These are phyloP conservation scores for Chloromonas sp. DNA, from an alignment of 163 green algal genomes.

Conservation along the genomic window DNA sequence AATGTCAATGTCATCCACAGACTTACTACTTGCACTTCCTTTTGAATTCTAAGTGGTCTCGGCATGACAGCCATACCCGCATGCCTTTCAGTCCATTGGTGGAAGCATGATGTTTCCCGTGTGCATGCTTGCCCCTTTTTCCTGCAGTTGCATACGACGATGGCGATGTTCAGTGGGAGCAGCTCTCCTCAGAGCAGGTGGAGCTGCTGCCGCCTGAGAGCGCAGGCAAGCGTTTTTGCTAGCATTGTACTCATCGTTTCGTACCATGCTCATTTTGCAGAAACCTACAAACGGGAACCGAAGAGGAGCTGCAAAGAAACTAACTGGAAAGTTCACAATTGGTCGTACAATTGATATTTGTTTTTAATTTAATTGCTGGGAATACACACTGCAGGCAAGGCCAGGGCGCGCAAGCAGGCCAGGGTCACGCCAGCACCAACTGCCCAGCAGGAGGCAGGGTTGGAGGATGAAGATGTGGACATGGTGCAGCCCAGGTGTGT, in stretches of 20 bases:
- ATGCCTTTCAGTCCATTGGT: not conserved
- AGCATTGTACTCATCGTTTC: too few species aligned
- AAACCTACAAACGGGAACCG: too few species aligned
- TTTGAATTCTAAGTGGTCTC: not conserved
- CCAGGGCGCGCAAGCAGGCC: not conserved
- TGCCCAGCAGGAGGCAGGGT: not conserved
- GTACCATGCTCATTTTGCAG: too few species aligned
- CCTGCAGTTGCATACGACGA: not conserved
- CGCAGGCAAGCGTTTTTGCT: not conserved
- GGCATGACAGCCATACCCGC: not conserved
- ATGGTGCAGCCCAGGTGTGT: not conserved
- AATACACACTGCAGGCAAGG: not conserved
- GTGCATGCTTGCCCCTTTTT: not conserved
- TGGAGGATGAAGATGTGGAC: not conserved
- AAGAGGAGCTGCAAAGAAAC: too few species aligned
- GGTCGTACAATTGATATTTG: too few species aligned
- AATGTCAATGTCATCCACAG: not conserved
- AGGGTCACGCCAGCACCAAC: not conserved
- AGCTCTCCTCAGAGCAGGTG: not conserved
- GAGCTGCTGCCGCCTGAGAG: not conserved
- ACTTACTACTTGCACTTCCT: not conserved
- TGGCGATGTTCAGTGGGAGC: not conserved
- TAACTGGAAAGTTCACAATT: too few species aligned
- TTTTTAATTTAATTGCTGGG: too few species aligned
- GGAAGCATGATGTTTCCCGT: not conserved